Conservation (phyloP, 805 yeast genomes). For the Sugiyamaella mastotermitis region DNA sequence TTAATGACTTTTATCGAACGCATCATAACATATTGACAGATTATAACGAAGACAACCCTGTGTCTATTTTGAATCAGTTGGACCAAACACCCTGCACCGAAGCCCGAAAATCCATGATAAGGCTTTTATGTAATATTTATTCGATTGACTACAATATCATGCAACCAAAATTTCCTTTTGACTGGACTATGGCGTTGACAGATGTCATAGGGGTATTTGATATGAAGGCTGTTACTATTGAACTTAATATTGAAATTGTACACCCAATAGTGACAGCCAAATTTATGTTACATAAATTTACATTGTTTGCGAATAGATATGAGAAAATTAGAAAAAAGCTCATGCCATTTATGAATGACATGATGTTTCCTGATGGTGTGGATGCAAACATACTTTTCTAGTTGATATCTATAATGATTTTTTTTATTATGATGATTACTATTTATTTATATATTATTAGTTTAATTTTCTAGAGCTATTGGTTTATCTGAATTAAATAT, state of each 20-base stretch:
- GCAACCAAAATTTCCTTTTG: conserved; percentile 2
- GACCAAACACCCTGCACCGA: too few species aligned
- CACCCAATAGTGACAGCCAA: conserved; percentile 7
- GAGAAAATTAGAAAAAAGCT: neutral
- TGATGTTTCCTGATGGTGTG: conserved; percentile 2
- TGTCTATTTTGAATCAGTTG: neutral
- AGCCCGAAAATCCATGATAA: conserved; percentile 4
- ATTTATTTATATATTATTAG: neutral
- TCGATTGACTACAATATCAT: neutral
- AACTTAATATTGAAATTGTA: conserved; percentile 9
- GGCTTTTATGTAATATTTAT: conserved; percentile 7
- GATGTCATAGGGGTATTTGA: conserved; percentile 3
- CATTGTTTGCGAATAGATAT: neutral
- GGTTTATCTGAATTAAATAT: too few species aligned
- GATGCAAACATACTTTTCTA: neutral
- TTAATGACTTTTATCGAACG: neutral
- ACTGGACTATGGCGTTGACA: conserved; percentile 11
- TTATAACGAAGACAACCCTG: neutral
- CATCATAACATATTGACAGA: neutral
- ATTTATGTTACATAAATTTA: conserved; percentile 7
- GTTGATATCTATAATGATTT: neutral
- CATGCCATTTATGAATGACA: neutral
- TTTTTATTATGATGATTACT: neutral
- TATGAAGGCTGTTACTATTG: conserved; percentile 1
- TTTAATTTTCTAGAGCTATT: too few species aligned